Evolutionary conservation across 2,329 filamentous ascomycete species (phyloP).

Genomic region (Ilyonectria robusta): DNA sequence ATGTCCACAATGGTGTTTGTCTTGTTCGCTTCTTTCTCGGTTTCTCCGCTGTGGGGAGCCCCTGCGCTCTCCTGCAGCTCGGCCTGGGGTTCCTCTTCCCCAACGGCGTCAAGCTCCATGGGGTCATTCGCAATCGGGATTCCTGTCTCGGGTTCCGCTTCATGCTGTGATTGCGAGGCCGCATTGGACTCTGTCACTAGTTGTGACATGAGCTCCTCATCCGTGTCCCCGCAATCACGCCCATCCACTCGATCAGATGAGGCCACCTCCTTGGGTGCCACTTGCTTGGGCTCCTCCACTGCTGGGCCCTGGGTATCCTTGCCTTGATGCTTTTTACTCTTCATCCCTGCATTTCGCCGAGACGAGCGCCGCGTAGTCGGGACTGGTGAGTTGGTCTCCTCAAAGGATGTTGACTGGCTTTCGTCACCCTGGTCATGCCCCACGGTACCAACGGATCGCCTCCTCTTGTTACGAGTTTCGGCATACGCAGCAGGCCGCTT

Average conservation of each 20-base stretch:
- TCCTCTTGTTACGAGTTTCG: slow-evolving; percentile 50
- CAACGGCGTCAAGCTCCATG: slow-evolving; percentile 37
- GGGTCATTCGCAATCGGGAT: slow-evolving; percentile 37
- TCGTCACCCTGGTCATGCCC: slow-evolving; percentile 34
- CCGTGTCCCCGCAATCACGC: slow-evolving; percentile 53
- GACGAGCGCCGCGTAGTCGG: slow-evolving; percentile 43
- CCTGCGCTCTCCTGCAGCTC: slow-evolving; percentile 17
- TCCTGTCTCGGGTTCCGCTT: slow-evolving; percentile 31
- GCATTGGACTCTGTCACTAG: slow-evolving; percentile 58
- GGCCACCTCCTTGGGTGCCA: slow-evolving; percentile 6
- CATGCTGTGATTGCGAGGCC: slow-evolving; percentile 51
- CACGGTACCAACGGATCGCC: slow-evolving; percentile 43
- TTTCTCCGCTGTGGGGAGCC: slow-evolving; percentile 20
- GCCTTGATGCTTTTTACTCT: slow-evolving; percentile 30
- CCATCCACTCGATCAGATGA: slow-evolving; percentile 20
- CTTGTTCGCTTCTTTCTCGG: slow-evolving; percentile 29
- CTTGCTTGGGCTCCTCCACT: slow-evolving; percentile 26
- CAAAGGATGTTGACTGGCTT: slow-evolving; percentile 34
- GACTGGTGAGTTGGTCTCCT: slow-evolving; percentile 36
- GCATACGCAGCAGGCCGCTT: slow-evolving; percentile 41
- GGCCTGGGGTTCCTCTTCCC: slow-evolving; percentile 15
- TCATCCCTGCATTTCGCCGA: slow-evolving; percentile 41
- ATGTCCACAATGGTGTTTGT: slow-evolving; percentile 49
- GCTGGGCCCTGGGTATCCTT: slow-evolving; percentile 30
- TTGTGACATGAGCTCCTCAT: slow-evolving; percentile 60